Percentiles rank a stretch among this genome's conserved stretches.
Conservation (phyloP, 768 basidiomycete genomes). For the Suillus occidentalis region DNA sequence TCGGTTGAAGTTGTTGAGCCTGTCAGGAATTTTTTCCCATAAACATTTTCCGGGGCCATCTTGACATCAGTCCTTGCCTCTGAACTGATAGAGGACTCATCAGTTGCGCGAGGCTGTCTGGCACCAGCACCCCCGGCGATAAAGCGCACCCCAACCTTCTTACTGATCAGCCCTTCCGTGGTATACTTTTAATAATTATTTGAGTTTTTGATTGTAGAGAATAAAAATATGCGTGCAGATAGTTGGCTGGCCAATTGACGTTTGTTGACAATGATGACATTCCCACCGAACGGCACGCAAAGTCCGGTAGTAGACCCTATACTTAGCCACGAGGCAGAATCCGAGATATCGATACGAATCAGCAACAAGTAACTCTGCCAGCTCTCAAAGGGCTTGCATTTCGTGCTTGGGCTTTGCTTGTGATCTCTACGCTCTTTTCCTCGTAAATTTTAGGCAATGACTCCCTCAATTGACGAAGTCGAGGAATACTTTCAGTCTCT, state of each 20-base stretch:
- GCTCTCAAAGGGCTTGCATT: conserved; percentile 6
- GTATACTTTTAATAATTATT: neutral
- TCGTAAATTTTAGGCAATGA: conserved; percentile 17
- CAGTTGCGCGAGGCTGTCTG: conserved; percentile 29
- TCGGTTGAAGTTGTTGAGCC: neutral
- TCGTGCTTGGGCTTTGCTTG: neutral
- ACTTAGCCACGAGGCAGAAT: conserved; percentile 5
- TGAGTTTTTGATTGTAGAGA: neutral
- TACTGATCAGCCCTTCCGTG: neutral
- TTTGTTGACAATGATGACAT: conserved; percentile 1
- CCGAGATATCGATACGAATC: conserved; percentile 11
- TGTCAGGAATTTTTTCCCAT: neutral
- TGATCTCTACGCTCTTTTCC: neutral
- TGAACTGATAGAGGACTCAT: conserved; percentile 7
- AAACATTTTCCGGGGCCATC: neutral
- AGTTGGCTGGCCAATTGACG: neutral
- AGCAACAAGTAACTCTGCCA: neutral
- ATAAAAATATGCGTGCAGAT: neutral
- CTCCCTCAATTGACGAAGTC: conserved; percentile 58
- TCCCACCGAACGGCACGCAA: neutral
- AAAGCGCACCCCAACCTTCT: no score
- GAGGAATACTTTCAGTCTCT: conserved; percentile 69
- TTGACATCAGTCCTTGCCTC: neutral
- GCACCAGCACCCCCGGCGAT: no score
- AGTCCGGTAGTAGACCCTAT: neutral